phyloP scores from a whole-genome alignment of 768 basidiomycete species.

The Tulasnella calospora region DNA sequence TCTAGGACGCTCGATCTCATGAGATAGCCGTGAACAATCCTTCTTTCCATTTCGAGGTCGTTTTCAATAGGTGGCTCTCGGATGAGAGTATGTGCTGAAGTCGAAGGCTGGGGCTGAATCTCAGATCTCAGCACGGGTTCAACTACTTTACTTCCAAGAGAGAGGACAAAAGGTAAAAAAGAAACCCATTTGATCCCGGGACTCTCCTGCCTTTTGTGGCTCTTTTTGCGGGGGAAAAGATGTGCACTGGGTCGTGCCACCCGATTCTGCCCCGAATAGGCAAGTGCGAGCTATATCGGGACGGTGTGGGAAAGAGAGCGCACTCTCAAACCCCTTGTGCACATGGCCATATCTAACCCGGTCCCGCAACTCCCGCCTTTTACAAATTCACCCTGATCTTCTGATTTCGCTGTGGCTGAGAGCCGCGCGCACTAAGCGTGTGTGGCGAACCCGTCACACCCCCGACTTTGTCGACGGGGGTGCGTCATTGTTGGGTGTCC shows the following conservation, averaged over 20 bases:
- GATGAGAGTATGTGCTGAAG: neutral
- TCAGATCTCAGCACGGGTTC: neutral
- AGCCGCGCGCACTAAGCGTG: no score
- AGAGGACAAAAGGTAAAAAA: slow-evolving; percentile 5
- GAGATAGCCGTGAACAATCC: neutral
- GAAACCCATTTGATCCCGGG: neutral
- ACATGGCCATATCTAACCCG: neutral
- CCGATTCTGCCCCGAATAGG: slow-evolving; percentile 4
- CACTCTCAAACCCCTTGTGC: neutral
- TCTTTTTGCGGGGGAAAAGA: neutral
- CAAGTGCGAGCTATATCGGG: neutral
- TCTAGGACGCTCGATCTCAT: neutral
- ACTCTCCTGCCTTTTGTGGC: neutral
- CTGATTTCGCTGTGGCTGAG: neutral
- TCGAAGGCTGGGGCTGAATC: neutral
- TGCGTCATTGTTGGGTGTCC: neutral
- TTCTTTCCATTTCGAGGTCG: neutral
- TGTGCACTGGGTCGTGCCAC: neutral
- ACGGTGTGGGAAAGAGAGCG: neutral
- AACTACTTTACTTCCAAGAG: neutral
- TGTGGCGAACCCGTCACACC: no score
- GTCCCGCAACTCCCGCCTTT: neutral
- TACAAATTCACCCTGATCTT: slow-evolving; percentile 2
- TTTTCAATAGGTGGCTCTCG: neutral
- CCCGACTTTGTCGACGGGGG: neutral